phyloP scores from a whole-genome alignment of 2,329 filamentous ascomycete genomes.

The Trematosphaeria pertusa region DNA sequence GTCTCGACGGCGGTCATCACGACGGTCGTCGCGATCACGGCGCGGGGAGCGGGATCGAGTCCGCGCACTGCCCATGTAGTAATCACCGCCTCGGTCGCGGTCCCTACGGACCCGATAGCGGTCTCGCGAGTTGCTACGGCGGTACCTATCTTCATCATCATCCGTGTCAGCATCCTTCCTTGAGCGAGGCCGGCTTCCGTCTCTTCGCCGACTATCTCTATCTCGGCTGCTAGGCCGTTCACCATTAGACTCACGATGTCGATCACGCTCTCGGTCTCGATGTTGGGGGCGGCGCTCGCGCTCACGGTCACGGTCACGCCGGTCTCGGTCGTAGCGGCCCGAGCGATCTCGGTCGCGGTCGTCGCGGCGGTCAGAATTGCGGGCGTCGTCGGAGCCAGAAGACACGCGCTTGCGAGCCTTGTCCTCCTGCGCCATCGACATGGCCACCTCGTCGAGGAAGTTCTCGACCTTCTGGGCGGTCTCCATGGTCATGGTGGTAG shows the following conservation, averaged over 20 bases:
- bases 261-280: slow-evolving; percentile 23
- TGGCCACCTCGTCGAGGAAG: slow-evolving; percentile 71
- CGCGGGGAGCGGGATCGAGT: slow-evolving; percentile 48
- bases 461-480: slow-evolving; percentile 81
- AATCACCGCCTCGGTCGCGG: slow-evolving; percentile 48
- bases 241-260: slow-evolving; percentile 40
- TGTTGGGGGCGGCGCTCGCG: slow-evolving; percentile 36
- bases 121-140: slow-evolving; percentile 36
- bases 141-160: slow-evolving; percentile 46
- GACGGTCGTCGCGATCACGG: slow-evolving; percentile 47
- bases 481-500: slow-evolving; percentile 1
- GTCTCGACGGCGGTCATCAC: slow-evolving; percentile 62
- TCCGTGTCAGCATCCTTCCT: slow-evolving; percentile 45
- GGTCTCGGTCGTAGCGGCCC: slow-evolving; percentile 30
- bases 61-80: slow-evolving; percentile 47
- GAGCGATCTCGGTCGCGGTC: slow-evolving; percentile 40
- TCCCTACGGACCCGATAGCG: slow-evolving; percentile 32
- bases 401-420: slow-evolving; percentile 44
- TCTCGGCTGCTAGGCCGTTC: slow-evolving; percentile 43
- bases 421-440: slow-evolving; percentile 28
- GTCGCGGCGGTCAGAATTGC: slow-evolving; percentile 41
- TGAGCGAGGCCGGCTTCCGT: slow-evolving; percentile 40
- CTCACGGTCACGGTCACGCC: slow-evolving; percentile 28
- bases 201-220: slow-evolving; percentile 37
- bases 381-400: slow-evolving; percentile 35